Evolutionary conservation across 306 rosid species (phyloP).

Genomic region (Cucurbita ficifolia): DNA sequence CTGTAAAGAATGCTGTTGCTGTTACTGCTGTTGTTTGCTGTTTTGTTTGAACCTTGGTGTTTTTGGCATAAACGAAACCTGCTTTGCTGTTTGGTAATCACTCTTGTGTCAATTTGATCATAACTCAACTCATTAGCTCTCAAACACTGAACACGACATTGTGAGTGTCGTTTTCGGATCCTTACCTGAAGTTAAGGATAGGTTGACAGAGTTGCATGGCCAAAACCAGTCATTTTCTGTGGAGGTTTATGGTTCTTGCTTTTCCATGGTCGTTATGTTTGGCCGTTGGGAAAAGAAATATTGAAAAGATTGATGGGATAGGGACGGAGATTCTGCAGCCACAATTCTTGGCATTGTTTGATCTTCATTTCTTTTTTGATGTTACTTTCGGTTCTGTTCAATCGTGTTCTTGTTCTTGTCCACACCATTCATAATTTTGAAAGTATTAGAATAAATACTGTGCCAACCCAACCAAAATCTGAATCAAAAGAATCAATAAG

Average conservation of each 20-base stretch:
- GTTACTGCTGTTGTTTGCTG: neutral
- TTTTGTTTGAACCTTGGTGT: conserved; percentile 11
- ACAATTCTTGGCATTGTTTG: neutral
- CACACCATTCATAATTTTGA: neutral
- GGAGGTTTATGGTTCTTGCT: neutral
- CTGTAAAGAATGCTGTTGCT: conserved; percentile 19
- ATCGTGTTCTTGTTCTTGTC: neutral
- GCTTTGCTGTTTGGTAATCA: neutral
- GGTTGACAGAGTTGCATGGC: neutral
- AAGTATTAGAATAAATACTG: neutral
- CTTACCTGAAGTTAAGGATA: neutral
- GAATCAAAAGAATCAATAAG: neutral
- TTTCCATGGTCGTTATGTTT: conserved; percentile 1
- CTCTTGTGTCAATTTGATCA: neutral
- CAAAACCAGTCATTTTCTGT: neutral
- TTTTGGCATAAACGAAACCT: conserved; percentile 8
- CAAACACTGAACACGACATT: too few relatives aligned
- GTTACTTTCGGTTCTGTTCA: neutral
- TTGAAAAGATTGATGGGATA: neutral
- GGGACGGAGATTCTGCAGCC: conserved; percentile 3
- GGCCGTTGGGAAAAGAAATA: neutral
- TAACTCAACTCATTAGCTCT: neutral
- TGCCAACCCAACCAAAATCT: neutral
- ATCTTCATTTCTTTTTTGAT: neutral
- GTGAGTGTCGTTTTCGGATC: neutral